Conservation (phyloP, 2,329 filamentous ascomycete species). For the Pezizomycotina sp. region DNA sequence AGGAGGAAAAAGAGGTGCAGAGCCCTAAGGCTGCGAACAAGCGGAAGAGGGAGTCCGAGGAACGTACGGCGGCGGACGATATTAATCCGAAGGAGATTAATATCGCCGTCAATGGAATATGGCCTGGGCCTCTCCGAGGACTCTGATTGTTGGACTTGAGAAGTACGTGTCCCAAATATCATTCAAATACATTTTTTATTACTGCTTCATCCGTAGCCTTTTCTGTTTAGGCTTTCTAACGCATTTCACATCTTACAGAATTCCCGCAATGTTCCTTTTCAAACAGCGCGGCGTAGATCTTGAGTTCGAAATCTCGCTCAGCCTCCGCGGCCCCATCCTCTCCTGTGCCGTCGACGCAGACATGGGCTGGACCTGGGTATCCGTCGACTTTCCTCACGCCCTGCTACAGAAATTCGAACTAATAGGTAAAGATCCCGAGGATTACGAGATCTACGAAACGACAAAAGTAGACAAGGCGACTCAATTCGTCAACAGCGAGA, state of each 20-base stretch:
- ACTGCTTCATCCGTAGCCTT: background rate
- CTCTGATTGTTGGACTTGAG: no score
- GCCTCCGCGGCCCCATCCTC: conserved; percentile 49
- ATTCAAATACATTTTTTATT: background rate
- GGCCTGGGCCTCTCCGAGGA: conserved; percentile 6
- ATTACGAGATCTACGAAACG: conserved; percentile 3
- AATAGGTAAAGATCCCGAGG: no score
- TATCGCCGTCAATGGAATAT: conserved; percentile 11
- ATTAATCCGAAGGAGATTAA: conserved; percentile 25
- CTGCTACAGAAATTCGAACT: conserved; percentile 1
- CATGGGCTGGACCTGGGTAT: conserved; percentile 9
- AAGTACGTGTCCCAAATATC: no score
- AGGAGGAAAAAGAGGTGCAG: background rate
- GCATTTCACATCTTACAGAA: conserved; percentile 29
- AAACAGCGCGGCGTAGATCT: conserved; percentile 39
- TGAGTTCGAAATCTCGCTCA: conserved; percentile 36
- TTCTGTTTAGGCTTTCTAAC: conserved; percentile 20
- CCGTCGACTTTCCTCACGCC: conserved; percentile 3
- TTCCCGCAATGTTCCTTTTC: conserved; percentile 51
- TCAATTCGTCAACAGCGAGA: conserved; percentile 10
- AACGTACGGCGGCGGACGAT: conserved; percentile 26
- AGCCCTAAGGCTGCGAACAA: conserved; percentile 22
- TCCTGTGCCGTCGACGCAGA: conserved; percentile 30
- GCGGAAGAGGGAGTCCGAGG: conserved; percentile 30
- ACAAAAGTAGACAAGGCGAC: conserved; percentile 1